Conservation (phyloP, 371 early-diverging fungal genomes). For the Mortierella sp. region DNA sequence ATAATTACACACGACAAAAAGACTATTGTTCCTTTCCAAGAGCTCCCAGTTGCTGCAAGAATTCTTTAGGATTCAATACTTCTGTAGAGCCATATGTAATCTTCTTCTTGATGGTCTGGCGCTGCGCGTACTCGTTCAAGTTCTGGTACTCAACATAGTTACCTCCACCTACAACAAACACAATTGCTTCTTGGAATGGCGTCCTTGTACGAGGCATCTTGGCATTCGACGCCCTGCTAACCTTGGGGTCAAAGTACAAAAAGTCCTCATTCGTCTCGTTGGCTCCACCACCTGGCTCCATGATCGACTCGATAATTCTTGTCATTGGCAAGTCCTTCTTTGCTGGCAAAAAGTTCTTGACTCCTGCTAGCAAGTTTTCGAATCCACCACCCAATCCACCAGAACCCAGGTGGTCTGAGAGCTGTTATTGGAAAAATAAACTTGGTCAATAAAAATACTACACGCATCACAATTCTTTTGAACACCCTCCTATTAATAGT, state of each 20-base stretch:
- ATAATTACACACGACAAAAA: not conserved
- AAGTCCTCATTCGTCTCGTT: slow-evolving; percentile 82
- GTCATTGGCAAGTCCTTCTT: slow-evolving; percentile 90
- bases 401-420: slow-evolving; percentile 83
- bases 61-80: slow-evolving; percentile 86
- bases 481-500: not conserved
- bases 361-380: slow-evolving; percentile 91
- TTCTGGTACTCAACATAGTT: slow-evolving; percentile 97
- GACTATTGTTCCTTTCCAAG: slow-evolving; percentile 63
- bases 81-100: slow-evolving; percentile 98
- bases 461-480: not conserved
- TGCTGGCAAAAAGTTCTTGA: slow-evolving; percentile 93
- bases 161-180: slow-evolving; percentile 97
- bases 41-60: slow-evolving; percentile 85
- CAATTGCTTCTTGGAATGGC: slow-evolving; percentile 90
- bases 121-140: slow-evolving; percentile 86
- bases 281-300: slow-evolving; percentile 73
- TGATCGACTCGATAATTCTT: slow-evolving; percentile 86
- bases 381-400: slow-evolving; percentile 86
- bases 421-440: slow-evolving; percentile 54
- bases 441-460: not conserved
- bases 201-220: slow-evolving; percentile 68
- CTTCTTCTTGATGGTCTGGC: slow-evolving; percentile 77
- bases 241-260: slow-evolving; percentile 91
- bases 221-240: slow-evolving; percentile 58